Base-by-base conservation (phyloP, 225 moss, liverwort and hornwort genomes). In the Ulota crispa region DNA sequence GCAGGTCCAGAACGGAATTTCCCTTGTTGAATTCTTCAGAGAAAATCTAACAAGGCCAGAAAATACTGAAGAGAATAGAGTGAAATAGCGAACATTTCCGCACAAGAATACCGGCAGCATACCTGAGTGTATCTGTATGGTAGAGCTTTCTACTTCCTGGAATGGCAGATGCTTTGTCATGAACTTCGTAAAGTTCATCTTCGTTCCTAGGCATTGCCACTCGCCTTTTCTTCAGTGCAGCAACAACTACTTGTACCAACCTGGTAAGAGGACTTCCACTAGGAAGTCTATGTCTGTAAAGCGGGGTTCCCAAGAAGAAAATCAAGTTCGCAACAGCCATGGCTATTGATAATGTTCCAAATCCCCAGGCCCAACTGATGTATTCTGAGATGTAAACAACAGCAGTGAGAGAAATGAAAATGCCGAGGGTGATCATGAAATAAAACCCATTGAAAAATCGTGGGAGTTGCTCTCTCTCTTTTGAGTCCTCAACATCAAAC, bases 251-350 rank as follows among this genome's bases (percentile, higher is more conserved):
- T 80, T 94, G 91, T 26, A 82, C 50, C 55, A 96, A 66, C 42
- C 92, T 90, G 23, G 96, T 93, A 56, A 96, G 75, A n/a, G 96
- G 89, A 61, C 96, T 96, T 20, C 96, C 96, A 76, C 89, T 90
- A 12, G 94, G 92, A 30, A 86, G 57, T 78, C 88, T 92, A 83
- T 92, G 94, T 80, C 96, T 87, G 64, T 93, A 96, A 26, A 86
- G 80, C 21, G 87, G 88, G 30, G 92, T 92, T 27, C 94, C 94
- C 47, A 80, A 12, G 18, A 89, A 78, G 70, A 96, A 93, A 23
- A 86, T 83, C 1, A 89, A 16, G 64, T 91, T 83, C 23, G 93
- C 86, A 31, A 83, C 16, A 47, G 88, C 85, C 92, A 93, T 93
- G 64, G 88, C 78, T 3, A 96, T 76, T 10, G 92, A 85, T 24